Evolutionary conservation across 768 basidiomycete species (phyloP), one percentile per base, ranked within the genome.

Genomic region (Amanita muscaria): DNA sequence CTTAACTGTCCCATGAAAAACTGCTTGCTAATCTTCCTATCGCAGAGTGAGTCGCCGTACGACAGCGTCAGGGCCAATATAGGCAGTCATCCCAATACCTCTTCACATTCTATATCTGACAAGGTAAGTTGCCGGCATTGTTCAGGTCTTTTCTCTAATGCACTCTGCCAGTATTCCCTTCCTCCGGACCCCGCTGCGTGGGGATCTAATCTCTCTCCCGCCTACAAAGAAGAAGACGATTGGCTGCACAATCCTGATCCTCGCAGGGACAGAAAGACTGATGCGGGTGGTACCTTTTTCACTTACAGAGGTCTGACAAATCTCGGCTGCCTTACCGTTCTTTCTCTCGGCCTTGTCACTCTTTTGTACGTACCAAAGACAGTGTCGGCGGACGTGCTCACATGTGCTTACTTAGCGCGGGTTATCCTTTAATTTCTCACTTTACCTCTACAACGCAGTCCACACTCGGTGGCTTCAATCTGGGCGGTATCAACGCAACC

Each of bases 161-260:
- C 21, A 45, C 19, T 51, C 44, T 43, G 35, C 7, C 35, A 88
- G 83, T 87, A 76, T 56, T 83, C 83, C 12, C 73, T 87, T 16
- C 77, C 83, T 5, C 75, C 83, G 1, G 83, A 87, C 60, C 85
- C 85, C 3, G 63, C 70, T 11, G 74, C 70, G 0, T 88, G 85
- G 85, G 83, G 82, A 2, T 74, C 81, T 25, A 74, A 82, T 51
- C 62, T 83, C 47, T 77, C 76, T 5, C 71, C 71, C 30, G 69
- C 69, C 49, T 64, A 72, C 42, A 58, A 68, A 3, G 83, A 86
- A 58, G 64, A 74, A 12, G 83, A 86, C 49, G 83, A 86, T 59
- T 72, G 72, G 44, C 70, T 86, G n/a, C 83, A 86, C 57, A 81
- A 82, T 52, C 80, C 82, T 2, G 80, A 83, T 55, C 80, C 81